phyloP scores from a whole-genome alignment of 176 grass and related monocot genomes.

The Dendrocalamus sinicus region DNA sequence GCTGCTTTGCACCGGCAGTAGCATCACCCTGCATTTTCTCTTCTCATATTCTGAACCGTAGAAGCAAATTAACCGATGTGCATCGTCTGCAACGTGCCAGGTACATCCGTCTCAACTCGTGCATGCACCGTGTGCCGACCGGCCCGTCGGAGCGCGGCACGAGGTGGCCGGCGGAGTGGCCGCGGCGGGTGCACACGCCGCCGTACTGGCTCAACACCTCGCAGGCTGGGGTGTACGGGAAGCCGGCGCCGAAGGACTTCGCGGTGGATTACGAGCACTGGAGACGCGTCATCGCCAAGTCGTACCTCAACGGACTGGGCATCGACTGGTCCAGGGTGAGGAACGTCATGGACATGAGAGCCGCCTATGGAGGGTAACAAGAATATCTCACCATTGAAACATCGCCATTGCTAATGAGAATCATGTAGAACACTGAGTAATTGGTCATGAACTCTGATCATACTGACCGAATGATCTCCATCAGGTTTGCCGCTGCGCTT shows the following conservation, averaged over 20 bases:
- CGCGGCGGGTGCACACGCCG: constrained; percentile 55
- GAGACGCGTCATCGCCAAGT: constrained; percentile 64
- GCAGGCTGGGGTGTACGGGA: constrained; percentile 67
- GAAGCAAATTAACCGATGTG: background rate
- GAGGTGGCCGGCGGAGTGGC: constrained; percentile 73
- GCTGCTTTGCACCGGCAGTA: background rate
- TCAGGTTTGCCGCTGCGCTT: constrained; percentile 79
- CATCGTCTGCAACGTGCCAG: background rate
- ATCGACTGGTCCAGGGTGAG: constrained; percentile 89
- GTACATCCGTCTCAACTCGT: constrained; percentile 78
- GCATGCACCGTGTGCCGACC: constrained; percentile 76
- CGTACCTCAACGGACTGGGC: constrained; percentile 76
- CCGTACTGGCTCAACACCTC: constrained; percentile 81
- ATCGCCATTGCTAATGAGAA: background rate
- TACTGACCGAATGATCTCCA: background rate
- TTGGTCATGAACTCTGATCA: background rate
- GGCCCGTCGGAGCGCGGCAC: constrained; percentile 54
- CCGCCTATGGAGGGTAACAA: constrained; percentile 84
- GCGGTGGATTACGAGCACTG: constrained; percentile 70
- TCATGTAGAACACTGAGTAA: background rate
- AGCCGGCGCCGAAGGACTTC: constrained; percentile 76
- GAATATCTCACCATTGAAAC: background rate
- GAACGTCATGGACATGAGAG: constrained; percentile 99
- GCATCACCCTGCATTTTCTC: background rate
- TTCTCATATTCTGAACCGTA: background rate